phyloP scores from a whole-genome alignment of 257 asterid genomes.

The Forsythia suspensa region DNA sequence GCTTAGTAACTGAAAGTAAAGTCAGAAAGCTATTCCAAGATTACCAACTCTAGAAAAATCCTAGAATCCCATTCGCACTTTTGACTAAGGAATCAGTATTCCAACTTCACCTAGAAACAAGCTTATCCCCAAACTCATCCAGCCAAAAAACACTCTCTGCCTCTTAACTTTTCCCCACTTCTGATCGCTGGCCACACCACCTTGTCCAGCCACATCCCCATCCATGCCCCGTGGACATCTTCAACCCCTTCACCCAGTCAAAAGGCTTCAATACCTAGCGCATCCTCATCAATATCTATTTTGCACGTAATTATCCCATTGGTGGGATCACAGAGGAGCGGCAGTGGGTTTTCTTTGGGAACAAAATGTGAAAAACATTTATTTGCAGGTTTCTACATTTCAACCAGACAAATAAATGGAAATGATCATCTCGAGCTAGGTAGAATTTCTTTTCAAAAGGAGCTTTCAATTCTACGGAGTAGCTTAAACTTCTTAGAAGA shows the following conservation, averaged over 20 bases:
- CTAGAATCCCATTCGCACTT: background rate
- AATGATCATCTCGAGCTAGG: too few relatives aligned
- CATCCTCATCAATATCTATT: too few relatives aligned
- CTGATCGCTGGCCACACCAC: background rate
- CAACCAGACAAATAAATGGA: too few relatives aligned
- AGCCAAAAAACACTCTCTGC: too few relatives aligned
- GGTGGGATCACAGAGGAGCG: background rate
- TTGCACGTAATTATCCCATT: too few relatives aligned
- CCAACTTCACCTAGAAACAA: background rate
- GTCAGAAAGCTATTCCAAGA: background rate
- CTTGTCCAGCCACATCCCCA: background rate
- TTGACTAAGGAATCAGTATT: background rate
- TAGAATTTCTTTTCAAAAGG: background rate
- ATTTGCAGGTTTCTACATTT: too few relatives aligned
- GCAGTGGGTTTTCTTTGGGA: background rate
- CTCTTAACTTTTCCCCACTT: background rate
- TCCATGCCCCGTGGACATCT: background rate
- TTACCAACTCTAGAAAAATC: background rate
- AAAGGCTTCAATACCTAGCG: background rate
- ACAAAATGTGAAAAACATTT: too few relatives aligned
- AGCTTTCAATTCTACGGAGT: background rate
- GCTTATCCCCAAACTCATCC: too few relatives aligned
- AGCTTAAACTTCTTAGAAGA: background rate
- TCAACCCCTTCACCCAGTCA: background rate
- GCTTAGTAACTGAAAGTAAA: background rate